A percentile compares a stretch with the other conserved stretches of the same genome.
These are phyloP conservation scores for Danielia oregonensis DNA, from an alignment of 805 yeast genomes.

Conservation along the genomic window DNA sequence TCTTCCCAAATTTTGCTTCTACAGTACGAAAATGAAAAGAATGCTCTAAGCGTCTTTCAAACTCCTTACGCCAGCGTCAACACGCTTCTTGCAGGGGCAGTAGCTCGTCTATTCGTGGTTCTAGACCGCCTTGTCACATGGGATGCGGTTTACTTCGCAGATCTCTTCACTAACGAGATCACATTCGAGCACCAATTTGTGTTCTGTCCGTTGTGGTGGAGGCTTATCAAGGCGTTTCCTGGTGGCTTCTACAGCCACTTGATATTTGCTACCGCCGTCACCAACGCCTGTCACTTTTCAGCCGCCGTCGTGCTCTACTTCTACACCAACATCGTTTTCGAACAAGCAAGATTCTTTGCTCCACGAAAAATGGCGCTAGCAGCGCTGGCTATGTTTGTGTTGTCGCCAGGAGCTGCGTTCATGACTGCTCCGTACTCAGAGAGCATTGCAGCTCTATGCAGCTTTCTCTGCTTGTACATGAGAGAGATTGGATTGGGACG, in stretches of 20 bases:
- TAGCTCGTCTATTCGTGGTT: conserved; percentile 14
- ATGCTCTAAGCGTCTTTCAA: conserved; percentile 7
- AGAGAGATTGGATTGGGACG: conserved; percentile 36
- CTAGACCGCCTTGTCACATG: conserved; percentile 62
- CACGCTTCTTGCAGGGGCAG: background rate
- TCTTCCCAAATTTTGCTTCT: conserved; percentile 39
- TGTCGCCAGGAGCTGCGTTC: conserved; percentile 83
- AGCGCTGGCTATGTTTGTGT: conserved; percentile 40
- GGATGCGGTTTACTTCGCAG: conserved; percentile 81
- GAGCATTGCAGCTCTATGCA: conserved; percentile 57
- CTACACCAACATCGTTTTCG: conserved; percentile 37
- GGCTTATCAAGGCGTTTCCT: conserved; percentile 33
- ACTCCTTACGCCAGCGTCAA: conserved; percentile 4
- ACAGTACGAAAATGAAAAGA: conserved; percentile 10
- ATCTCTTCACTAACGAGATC: conserved; percentile 46
- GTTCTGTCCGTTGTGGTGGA: conserved; percentile 76
- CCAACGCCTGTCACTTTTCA: conserved; percentile 50
- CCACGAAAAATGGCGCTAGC: conserved; percentile 18
- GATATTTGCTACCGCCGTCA: conserved; percentile 36
- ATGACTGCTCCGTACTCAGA: conserved; percentile 75
- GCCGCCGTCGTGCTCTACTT: conserved; percentile 47
- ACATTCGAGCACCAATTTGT: conserved; percentile 90
- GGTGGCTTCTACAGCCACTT: conserved; percentile 11
- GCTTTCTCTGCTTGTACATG: conserved; percentile 53
- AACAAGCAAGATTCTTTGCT: conserved; percentile 16